phyloP scores from a whole-genome alignment of 768 basidiomycete species.

The Cystobasidiopsis lactophilus region DNA sequence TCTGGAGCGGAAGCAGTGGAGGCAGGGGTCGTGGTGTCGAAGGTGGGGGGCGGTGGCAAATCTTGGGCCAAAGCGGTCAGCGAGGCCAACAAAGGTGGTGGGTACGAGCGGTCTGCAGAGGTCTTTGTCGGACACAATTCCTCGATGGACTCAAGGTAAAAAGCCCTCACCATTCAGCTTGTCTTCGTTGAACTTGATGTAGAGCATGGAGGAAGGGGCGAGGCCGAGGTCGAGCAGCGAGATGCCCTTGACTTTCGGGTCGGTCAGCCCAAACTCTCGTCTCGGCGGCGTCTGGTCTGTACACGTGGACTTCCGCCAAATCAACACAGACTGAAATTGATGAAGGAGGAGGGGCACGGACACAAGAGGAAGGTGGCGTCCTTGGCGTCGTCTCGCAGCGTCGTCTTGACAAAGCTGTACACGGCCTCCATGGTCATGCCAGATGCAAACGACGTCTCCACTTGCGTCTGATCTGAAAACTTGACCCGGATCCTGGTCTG shows the following conservation, averaged over 20 bases:
- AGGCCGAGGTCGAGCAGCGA: conserved; percentile 47
- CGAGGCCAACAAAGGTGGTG: conserved; percentile 42
- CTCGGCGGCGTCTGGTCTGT: conserved; percentile 62
- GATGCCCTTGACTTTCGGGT: conserved; percentile 45
- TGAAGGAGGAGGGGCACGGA: conserved; percentile 27
- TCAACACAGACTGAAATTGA: not conserved
- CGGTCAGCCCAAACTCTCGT: conserved; percentile 61
- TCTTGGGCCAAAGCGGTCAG: conserved; percentile 42
- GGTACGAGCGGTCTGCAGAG: conserved; percentile 33
- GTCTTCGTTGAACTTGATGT: conserved; percentile 53
- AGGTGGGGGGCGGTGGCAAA: conserved; percentile 38
- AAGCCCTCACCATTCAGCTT: conserved; percentile 11
- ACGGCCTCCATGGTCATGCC: conserved; percentile 56
- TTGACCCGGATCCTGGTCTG: conserved; percentile 63
- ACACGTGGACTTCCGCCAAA: not conserved
- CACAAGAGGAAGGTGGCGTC: conserved; percentile 65
- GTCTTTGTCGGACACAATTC: too few relatives aligned
- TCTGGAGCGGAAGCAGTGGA: not conserved
- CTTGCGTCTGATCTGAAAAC: conserved; percentile 57
- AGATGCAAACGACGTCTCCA: conserved; percentile 59
- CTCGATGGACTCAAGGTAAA: too few relatives aligned
- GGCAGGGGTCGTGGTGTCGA: conserved; percentile 17
- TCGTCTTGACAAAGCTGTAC: conserved; percentile 59
- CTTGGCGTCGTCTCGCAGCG: conserved; percentile 50
- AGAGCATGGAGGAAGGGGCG: conserved; percentile 55